phyloP scores from a whole-genome alignment of 352 stramenopile genomes.

The Pythium chondricola region DNA sequence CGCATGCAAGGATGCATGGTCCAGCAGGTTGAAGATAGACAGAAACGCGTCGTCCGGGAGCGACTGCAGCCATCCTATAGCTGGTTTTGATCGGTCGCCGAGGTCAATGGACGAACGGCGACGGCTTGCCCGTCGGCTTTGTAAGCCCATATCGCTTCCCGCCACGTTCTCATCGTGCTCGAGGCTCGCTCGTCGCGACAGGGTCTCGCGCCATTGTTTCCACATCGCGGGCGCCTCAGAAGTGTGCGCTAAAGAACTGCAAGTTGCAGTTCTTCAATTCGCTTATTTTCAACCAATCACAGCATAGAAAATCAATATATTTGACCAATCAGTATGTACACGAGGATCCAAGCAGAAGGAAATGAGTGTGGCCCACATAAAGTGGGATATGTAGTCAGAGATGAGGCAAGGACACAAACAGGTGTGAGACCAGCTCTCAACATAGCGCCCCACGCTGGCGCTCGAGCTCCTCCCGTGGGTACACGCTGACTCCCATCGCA shows the following conservation, averaged over 20 bases:
- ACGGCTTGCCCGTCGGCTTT: background rate
- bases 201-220: constrained; percentile 7
- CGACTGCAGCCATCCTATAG: constrained; percentile 1
- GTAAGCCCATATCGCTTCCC: background rate
- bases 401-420: no score
- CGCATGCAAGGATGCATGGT: constrained; percentile 14
- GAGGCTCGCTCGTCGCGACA: background rate
- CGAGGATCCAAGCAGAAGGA: no score
- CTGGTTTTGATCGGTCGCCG: background rate
- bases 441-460: no score
- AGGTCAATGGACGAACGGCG: constrained; percentile 1
- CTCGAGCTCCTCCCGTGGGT: background rate
- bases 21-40: constrained; percentile 3
- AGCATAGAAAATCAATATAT: background rate
- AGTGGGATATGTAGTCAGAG: no score
- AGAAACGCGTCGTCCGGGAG: constrained; percentile 1
- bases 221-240: constrained; percentile 1
- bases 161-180: background rate
- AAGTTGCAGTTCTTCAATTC: constrained; percentile 11
- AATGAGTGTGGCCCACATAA: no score
- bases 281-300: constrained; percentile 4
- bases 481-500: constrained; percentile 1
- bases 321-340: background rate
- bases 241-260: background rate
- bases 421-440: no score